Base-by-base conservation (phyloP, 371 early-diverging fungal genomes). In the Mucor velutinosus region DNA sequence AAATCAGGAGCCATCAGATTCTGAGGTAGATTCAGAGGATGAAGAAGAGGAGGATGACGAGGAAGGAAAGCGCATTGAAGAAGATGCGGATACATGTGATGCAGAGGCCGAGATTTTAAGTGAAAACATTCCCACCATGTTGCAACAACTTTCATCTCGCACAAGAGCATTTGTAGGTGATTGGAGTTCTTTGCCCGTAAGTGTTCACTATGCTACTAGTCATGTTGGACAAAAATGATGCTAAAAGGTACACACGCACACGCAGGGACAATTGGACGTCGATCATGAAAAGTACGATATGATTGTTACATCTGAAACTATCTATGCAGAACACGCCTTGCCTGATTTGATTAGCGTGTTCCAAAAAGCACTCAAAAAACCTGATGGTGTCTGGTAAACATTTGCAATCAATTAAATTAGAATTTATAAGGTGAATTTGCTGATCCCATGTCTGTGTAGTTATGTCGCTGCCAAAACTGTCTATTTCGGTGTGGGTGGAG, bases 291-390 rank as follows among this genome's bases (percentile, higher is more conserved):
- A 85, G 70, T 96, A 94, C 63, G 94, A 96, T 73, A 65, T 97
- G 67, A 84, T 98, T 51, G 71, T 98, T 39, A 94, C 96, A n/a
- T 93, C 95, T 27, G 98, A 98, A 75, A 97, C 96, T 3, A 94
- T 98, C 39, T 98, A 98, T 77, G 85, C 90, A 19, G 81, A 88
- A 41, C 86, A 91, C 37, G 83, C 90, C 3, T 76, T 86, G 17
- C 80, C 75, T 29, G 82, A 83, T 55, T 80, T 95, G 27, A 84
- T 90, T 62, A 67, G 79, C 45, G 81, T 89, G 19, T 88, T 94
- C 62, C 87, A 90, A 74, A 79, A 85, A 43, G 67, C 88, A 7
- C 78, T 92, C 29, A 81, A 83, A 56, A 82, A 83, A 33, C 89
- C 88, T 15, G 70, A 75, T 57, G 93, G 94, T 45, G 78, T 89